Conservation (phyloP, 2,329 filamentous ascomycete genomes). For the Pyrenophora seminiperda region DNA sequence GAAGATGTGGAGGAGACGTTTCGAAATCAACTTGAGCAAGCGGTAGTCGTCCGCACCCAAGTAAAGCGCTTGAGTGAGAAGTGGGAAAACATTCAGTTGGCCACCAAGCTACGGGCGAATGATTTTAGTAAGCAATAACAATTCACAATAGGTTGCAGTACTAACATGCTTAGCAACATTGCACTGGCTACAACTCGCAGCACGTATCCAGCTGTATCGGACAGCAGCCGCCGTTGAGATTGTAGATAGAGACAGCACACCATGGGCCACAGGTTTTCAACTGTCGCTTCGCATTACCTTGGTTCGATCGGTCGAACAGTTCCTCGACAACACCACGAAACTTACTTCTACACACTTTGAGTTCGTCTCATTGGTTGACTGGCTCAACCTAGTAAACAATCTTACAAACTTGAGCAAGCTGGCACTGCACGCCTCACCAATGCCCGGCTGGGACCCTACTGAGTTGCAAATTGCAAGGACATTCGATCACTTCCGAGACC, state of each 20-base stretch:
- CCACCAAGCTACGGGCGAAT: conserved; percentile 36
- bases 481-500: conserved; percentile 43
- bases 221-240: conserved; percentile 36
- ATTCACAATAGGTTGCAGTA: background rate
- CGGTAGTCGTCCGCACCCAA: conserved; percentile 39
- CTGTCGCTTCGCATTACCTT: conserved; percentile 41
- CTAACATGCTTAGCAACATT: conserved; percentile 35
- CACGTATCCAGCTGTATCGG: conserved; percentile 38
- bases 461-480: conserved; percentile 41
- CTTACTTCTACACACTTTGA: conserved; percentile 35
- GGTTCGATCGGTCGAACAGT: conserved; percentile 42
- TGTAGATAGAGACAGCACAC: conserved; percentile 33
- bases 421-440: conserved; percentile 34
- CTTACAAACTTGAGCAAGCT: conserved; percentile 40
- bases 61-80: conserved; percentile 42
- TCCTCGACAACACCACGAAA: conserved; percentile 40
- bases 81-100: conserved; percentile 39
- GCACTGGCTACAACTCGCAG: conserved; percentile 41
- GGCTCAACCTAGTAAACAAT: conserved; percentile 39
- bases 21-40: conserved; percentile 31
- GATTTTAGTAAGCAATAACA: conserved; percentile 36
- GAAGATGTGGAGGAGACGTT: conserved; percentile 47
- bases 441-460: conserved; percentile 42
- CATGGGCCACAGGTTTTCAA: conserved; percentile 44
- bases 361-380: conserved; percentile 40